Evolutionary conservation across 352 stramenopile genomes (phyloP), one percentile per base, ranked within the genome.

Genomic region (Hyaloperonospora arabidopsidis): DNA sequence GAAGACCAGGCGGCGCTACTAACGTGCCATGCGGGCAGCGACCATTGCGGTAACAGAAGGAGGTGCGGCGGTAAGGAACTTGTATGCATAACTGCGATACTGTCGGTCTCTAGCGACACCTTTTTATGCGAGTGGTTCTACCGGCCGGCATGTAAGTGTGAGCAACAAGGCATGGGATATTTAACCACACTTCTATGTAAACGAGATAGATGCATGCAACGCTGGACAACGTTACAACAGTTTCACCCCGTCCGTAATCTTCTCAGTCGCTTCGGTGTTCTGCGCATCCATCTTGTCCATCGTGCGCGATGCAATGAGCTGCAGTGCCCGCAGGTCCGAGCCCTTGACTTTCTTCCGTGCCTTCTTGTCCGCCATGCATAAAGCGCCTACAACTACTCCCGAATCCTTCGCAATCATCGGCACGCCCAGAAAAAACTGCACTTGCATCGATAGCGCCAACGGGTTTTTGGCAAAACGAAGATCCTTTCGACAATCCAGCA

Each of bases 391-490:
- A 39, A 90, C 65, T 35, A 89, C 57, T 13, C 79, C 81, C 29
- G 61, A 59, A 15, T 91, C 80, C 39, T 80, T 84, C 14, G 76
- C 72, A 49, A 84, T 62, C 43, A 93, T 67, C 15, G 83, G 83
- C 8, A 93, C 47, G 12, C 72, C 77, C 35, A 91, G 69, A 65
- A 89, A 90, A 58, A 91, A 88, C 29, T 82, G 79, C 46, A 93
- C 81, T 25, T 84, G 67, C 50, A 88, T 69, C 13, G 76, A 72
- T 17, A 74, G 67, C 21, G 86, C 80, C 19, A 93, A 53, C 40
- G 81, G 83, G 61, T 91, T 93, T 56, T 78, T 82, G 21, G 70
- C 74, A 49, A 89, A 89, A 17, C 80, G 79, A 46, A 86, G 71
- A 63, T 93, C 83, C n/a, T 73, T 71, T 15, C 78, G 70, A 18